Evolutionary conservation across 352 stramenopile species (phyloP), one percentile per base, ranked within the genome.

Genomic region (Phytophthora chlamydospora): DNA sequence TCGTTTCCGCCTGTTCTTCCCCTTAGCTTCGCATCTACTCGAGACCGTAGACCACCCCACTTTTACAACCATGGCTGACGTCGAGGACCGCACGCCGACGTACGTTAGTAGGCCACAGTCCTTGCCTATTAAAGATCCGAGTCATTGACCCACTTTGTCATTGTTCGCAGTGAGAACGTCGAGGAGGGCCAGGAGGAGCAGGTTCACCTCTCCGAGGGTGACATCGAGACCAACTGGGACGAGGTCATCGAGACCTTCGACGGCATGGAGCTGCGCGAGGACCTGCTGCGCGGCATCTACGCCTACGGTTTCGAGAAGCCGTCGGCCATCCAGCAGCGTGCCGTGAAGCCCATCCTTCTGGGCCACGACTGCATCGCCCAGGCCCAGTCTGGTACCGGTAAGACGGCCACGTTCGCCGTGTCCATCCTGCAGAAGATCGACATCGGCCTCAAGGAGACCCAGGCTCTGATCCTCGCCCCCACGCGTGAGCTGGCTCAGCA

Each of bases 221-320:
- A 98, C 79, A 97, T 99, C 67, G 92, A 98, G 68, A 98, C 96
- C 58, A 99, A 99, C 86, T 99, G 97, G 97, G 96, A 99, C 65
- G 96, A 99, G 76, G 90, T 97, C 34, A 98, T 99, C 63, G 93
- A 99, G 69, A 97, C 91, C 17, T 99, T 99, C 75, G 98, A 99
- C 76, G 95, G 81, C 65, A 99, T 99, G 96, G 93, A 98, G 33
- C 78, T 99, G 49, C 94, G 96, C 43, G 97, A 99, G 75, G 96
- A 99, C 73, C 83, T 99, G 41, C 92, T 99, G 29, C 89, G 97
- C 64, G 98, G 98, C 55, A 99, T 99, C 73, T 99, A 99, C 82
- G 96, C 97, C 13, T 99, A 99, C 82, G 98, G 98, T 97, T 99
- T 99, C 73, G 98, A 99, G 80, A 99, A 99, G 83, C 98, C 98